A percentile compares a stretch with the other conserved stretches of the same genome.
Evolutionary conservation across 441 rosid species (phyloP).

Genomic region (Bocquillonia castaneifolia): DNA sequence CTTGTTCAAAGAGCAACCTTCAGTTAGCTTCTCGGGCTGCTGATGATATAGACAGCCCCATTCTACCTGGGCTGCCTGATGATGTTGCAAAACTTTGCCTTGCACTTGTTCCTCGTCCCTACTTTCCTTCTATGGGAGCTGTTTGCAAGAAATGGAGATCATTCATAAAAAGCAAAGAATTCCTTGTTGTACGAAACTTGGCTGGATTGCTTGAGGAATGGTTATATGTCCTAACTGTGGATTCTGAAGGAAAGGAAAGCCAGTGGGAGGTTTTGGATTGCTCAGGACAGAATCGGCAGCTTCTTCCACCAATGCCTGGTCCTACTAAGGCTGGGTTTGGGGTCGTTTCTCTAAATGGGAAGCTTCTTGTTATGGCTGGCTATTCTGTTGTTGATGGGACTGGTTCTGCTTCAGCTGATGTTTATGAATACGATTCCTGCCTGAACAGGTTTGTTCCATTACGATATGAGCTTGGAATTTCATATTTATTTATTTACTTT

Average conservation of each 20-base stretch:
- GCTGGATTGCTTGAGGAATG: conserved; percentile 83
- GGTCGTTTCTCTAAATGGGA: conserved; percentile 67
- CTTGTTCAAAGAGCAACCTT: conserved; percentile 35
- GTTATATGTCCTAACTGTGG: conserved; percentile 73
- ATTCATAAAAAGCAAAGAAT: conserved; percentile 74
- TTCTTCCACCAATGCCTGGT: conserved; percentile 87
- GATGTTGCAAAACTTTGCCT: conserved; percentile 79
- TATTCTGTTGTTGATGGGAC: conserved; percentile 48
- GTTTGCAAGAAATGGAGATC: conserved; percentile 94
- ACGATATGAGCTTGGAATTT: not conserved
- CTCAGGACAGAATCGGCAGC: conserved; percentile 48
- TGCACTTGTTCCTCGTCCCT: conserved; percentile 76
- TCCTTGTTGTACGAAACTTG: conserved; percentile 60
- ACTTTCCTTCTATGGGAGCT: conserved; percentile 73
- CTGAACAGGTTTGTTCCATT: conserved; percentile 79
- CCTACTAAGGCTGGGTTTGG: conserved; percentile 63
- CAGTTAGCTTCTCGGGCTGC: conserved; percentile 31
- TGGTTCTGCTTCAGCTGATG: conserved; percentile 64
- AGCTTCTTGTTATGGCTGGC: conserved; percentile 87
- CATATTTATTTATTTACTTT: not conserved
- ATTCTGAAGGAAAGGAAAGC: conserved; percentile 66
- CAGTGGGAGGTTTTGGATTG: conserved; percentile 89
- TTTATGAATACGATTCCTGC: conserved; percentile 80
- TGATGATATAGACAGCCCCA: conserved; percentile 39
- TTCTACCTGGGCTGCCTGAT: conserved; percentile 88